Evolutionary conservation across 129 eudicot genomes (phyloP).

Genomic region (Apium graveolens): DNA sequence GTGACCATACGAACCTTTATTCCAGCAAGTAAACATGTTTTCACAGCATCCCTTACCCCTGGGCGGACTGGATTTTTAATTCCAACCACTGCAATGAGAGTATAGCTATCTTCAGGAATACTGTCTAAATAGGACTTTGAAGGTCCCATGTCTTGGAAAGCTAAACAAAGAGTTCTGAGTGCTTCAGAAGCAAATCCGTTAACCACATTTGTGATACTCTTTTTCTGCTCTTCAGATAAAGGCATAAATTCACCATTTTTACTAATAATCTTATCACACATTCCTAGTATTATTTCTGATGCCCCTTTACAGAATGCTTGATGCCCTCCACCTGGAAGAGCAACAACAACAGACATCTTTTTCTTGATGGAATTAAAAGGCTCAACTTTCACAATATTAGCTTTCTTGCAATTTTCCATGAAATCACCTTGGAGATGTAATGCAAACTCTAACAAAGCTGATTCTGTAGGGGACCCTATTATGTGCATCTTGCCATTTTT

Average conservation of each 20-base stretch:
- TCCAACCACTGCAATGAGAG: constrained; percentile 67
- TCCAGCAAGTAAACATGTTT: constrained; percentile 76
- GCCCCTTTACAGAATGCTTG: constrained; percentile 77
- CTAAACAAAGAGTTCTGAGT: constrained; percentile 66
- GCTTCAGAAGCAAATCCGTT: constrained; percentile 64
- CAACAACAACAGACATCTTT: constrained; percentile 69
- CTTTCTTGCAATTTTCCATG: constrained; percentile 3
- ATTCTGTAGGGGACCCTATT: constrained; percentile 73
- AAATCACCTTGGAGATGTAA: constrained; percentile 30
- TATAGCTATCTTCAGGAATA: constrained; percentile 54
- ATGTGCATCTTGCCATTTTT: constrained; percentile 50
- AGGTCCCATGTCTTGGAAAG: constrained; percentile 46
- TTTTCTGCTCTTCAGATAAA: constrained; percentile 50
- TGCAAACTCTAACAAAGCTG: constrained; percentile 67
- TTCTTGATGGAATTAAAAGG: constrained; percentile 49
- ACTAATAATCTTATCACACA: constrained; percentile 46
- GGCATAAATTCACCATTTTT: constrained; percentile 41
- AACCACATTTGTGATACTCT: constrained; percentile 38
- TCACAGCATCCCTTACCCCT: constrained; percentile 77
- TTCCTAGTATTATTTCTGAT: constrained; percentile 46
- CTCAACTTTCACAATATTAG: constrained; percentile 47
- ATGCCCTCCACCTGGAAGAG: constrained; percentile 36
- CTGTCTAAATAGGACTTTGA: constrained; percentile 14
- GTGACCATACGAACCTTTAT: constrained; percentile 73
- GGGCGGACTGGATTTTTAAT: constrained; percentile 88